phyloP scores from a whole-genome alignment of 805 yeast species.

The Groenewaldozyma salmanticensis region DNA sequence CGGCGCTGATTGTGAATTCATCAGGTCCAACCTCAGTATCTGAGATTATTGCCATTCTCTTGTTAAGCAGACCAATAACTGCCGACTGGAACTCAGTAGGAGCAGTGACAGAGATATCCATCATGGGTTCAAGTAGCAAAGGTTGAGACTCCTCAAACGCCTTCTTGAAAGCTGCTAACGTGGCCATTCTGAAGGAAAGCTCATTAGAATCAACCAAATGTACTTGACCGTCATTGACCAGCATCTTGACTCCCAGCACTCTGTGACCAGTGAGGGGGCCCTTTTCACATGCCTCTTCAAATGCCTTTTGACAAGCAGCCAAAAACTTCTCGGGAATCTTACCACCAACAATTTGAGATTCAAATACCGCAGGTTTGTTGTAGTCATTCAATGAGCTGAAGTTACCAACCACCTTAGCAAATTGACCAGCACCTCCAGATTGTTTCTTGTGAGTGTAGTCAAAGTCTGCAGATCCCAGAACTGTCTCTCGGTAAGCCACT shows the following conservation, averaged over 20 bases:
- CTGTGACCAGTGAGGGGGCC: conserved; percentile 95
- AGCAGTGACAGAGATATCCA: conserved; percentile 87
- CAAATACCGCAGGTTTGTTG: conserved; percentile 32
- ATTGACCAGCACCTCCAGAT: conserved; percentile 99
- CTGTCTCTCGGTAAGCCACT: conserved; percentile 95
- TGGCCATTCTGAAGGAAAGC: conserved; percentile 88
- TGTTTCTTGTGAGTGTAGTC: conserved; percentile 97
- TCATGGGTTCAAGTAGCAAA: conserved; percentile 88
- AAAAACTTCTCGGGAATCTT: conserved; percentile 91
- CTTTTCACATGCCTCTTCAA: conserved; percentile 87
- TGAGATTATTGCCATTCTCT: conserved; percentile 80
- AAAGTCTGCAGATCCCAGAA: conserved; percentile 59
- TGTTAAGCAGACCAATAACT: conserved; percentile 85
- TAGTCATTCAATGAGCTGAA: conserved; percentile 42
- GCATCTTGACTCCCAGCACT: conserved; percentile 88
- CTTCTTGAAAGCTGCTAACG: conserved; percentile 83
- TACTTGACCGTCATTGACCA: conserved; percentile 92
- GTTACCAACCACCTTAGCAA: conserved; percentile 88
- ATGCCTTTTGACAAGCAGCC: conserved; percentile 90
- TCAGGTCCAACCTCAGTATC: conserved; percentile 93
- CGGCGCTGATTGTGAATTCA: conserved; percentile 87
- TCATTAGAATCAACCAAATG: conserved; percentile 97
- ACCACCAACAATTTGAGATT: conserved; percentile 91
- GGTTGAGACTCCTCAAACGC: conserved; percentile 81
- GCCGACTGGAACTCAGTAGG: conserved; percentile 95